Base-by-base conservation (phyloP, 495 filamentous ascomycete genomes). In the Barbatosphaeria neglecta region DNA sequence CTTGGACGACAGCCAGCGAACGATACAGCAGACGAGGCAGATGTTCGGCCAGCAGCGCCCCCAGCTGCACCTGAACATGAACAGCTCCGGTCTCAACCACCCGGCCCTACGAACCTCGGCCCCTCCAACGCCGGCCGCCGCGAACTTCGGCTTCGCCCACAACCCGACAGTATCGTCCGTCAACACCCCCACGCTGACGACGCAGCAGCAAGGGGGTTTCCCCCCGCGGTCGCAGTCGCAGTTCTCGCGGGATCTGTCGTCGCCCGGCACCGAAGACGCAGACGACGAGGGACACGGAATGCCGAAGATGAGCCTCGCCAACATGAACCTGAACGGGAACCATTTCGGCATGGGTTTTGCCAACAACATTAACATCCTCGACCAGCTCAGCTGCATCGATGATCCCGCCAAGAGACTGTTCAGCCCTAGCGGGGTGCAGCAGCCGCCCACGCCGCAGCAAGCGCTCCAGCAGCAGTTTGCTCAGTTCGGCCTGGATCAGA, bases 111-210 rank as follows among this genome's bases (percentile, higher is more conserved):
- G 84, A 45, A 80, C 79, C 8, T 92, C 90, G 6, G 84, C 86
- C 55, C 92, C 93, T 3, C 77, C 84, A 16, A 97, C 92, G 10
- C 92, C 92, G 1, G 81, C 86, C 15, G 75, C 83, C 23, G 75
- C 78, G 20, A 75, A 71, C 47, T 82, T 85, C 53, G 75, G 78
- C 22, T 81, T 93, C 61, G 85, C 90, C 58, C 86, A 94, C 58
- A 97, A 97, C 57, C 92, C 92, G 20, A 97, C 89, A 0, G 87
- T 97, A n/a, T 95, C 92, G 10, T 95, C 90, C 28, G 90, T 95
- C 44, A 97, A 97, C 57, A 95, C 89, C 3, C 92, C 90, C 0
- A 94, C 90, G 10, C 68, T 96, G 46, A 81, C 74, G 49, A 82
- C 82, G 6, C 80, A 82, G 24, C 66, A 66, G 41, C n/a, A n/a